Conservation (phyloP, 768 basidiomycete species). For the Lactarius sanguifluus region DNA sequence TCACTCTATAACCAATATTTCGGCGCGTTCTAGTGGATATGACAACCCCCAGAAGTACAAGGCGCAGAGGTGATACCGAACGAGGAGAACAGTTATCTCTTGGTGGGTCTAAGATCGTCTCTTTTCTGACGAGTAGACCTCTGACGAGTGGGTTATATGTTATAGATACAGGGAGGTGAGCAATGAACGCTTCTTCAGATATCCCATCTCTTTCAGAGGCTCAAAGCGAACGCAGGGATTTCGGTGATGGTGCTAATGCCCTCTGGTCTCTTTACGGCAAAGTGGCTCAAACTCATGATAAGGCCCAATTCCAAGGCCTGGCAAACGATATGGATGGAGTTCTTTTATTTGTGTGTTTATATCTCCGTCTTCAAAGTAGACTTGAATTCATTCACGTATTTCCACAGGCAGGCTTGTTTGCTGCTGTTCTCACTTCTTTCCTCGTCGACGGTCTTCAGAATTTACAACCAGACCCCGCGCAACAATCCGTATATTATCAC, state of each 20-base stretch:
- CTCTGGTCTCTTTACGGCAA: conserved; percentile 4
- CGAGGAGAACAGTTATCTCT: too few species aligned
- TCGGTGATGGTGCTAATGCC: conserved; percentile 6
- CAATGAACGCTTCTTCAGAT: neutral
- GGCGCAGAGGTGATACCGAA: neutral
- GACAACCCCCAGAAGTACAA: too few species aligned
- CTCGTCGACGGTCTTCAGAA: neutral
- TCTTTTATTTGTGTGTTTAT: neutral
- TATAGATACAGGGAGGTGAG: neutral
- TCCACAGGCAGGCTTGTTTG: conserved; percentile 15
- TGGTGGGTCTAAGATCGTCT: too few species aligned
- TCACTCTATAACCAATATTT: too few species aligned
- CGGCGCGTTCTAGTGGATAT: too few species aligned
- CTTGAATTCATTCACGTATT: neutral
- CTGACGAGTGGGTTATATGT: neutral
- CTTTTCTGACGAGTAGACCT: too few species aligned
- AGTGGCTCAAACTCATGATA: neutral
- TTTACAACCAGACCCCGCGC: neutral
- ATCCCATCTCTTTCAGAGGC: neutral
- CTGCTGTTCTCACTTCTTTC: conserved; percentile 9
- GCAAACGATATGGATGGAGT: conserved; percentile 1
- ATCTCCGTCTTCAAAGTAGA: fast-evolving
- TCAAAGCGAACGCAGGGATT: neutral
- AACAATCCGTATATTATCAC: neutral
- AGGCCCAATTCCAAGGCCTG: neutral